Evolutionary conservation across 768 basidiomycete species (phyloP).

Genomic region (Inosperma sp.): DNA sequence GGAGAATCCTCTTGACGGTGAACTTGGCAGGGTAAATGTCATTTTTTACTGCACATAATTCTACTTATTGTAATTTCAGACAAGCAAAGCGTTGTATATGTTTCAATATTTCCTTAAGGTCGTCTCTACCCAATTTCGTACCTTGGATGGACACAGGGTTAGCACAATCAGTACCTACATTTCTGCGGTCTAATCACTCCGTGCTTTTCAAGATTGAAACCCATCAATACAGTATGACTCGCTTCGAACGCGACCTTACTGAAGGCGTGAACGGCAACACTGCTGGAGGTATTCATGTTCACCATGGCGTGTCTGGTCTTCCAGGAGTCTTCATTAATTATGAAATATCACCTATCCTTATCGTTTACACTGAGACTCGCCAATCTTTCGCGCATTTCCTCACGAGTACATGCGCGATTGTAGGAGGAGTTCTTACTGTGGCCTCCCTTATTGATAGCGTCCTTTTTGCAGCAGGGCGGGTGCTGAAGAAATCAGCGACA

Average conservation of each 20-base stretch:
- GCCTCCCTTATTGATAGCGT: slow-evolving; percentile 84
- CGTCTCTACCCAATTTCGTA: slow-evolving; percentile 90
- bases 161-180: slow-evolving; percentile 20
- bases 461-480: slow-evolving; percentile 76
- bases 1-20: slow-evolving; percentile 71
- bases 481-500: slow-evolving; percentile 56
- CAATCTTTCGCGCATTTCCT: slow-evolving; percentile 98
- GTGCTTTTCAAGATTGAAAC: slow-evolving; percentile 57
- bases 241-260: slow-evolving; percentile 88
- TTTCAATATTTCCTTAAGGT: slow-evolving; percentile 99
- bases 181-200: not conserved
- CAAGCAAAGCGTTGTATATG: slow-evolving; percentile 81
- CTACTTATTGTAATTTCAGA: slow-evolving; percentile 38
- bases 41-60: not conserved
- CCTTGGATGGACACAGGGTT: slow-evolving; percentile 69
- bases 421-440: slow-evolving; percentile 95
- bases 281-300: slow-evolving; percentile 60
- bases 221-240: slow-evolving; percentile 94
- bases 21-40: slow-evolving; percentile 48
- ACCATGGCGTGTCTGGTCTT: slow-evolving; percentile 69
- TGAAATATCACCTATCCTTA: slow-evolving; percentile 94
- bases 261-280: slow-evolving; percentile 56
- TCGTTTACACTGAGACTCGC: slow-evolving; percentile 84
- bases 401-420: slow-evolving; percentile 95
- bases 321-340: slow-evolving; percentile 90